Conservation (phyloP, 179 eudicot species). For the Beta corolliflora region DNA sequence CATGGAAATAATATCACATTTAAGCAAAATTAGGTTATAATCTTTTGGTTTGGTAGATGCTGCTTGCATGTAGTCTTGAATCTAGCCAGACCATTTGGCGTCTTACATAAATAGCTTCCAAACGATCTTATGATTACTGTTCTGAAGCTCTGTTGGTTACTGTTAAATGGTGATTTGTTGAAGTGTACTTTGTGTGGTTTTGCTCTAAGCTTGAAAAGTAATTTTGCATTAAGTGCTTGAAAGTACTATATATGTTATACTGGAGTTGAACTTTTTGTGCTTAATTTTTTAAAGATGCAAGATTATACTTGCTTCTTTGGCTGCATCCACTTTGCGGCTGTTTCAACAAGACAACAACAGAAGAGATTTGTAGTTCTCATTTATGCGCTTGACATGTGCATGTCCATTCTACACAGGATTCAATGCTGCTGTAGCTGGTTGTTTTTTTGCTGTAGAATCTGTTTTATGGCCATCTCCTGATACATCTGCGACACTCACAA, state of each 20-base stretch:
- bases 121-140: too few relatives aligned
- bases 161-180: too few relatives aligned
- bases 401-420: constrained; percentile 54
- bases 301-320: not conserved
- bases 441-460: constrained; percentile 95
- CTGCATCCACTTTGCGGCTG: constrained; percentile 6
- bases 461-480: constrained; percentile 95
- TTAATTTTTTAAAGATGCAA: not conserved
- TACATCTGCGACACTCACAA: constrained; percentile 74
- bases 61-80: not conserved
- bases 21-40: not conserved
- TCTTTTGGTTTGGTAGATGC: not conserved
- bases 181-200: too few relatives aligned
- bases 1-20: not conserved
- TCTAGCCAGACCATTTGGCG: not conserved
- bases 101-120: too few relatives aligned
- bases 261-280: not conserved
- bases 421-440: constrained; percentile 96
- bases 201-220: too few relatives aligned
- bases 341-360: not conserved
- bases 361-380: not conserved
- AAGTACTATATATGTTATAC: not conserved
- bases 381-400: not conserved
- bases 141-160: too few relatives aligned
- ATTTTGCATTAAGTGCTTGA: too few relatives aligned